Conservation (phyloP, 768 basidiomycete genomes). For the Gloeophyllum trabeum region DNA sequence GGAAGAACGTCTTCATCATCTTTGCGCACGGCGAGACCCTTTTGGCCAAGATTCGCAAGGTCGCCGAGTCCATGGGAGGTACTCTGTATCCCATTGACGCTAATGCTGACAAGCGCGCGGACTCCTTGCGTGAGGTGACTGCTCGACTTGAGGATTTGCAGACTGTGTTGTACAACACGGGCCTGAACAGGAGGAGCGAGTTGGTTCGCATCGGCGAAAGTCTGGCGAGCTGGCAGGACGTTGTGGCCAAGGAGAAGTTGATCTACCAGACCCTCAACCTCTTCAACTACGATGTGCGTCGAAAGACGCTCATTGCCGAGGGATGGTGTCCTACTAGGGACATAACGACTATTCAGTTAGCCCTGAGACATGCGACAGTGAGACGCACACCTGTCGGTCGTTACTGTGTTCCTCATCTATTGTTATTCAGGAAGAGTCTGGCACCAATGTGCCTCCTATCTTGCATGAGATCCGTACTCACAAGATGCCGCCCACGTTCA, state of each 20-base stretch:
- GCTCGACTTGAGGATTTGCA: slow-evolving; percentile 86
- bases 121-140: slow-evolving; percentile 82
- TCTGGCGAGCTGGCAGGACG: slow-evolving; percentile 85
- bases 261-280: slow-evolving; percentile 94
- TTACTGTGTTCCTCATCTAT: neutral
- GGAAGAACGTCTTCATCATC: slow-evolving; percentile 99
- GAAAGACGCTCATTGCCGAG: slow-evolving; percentile 93
- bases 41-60: slow-evolving; percentile 93
- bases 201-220: slow-evolving; percentile 77
- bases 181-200: slow-evolving; percentile 70
- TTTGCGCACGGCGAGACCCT: slow-evolving; percentile 93
- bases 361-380: slow-evolving; percentile 81
- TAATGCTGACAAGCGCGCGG: slow-evolving; percentile 84
- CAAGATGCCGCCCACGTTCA: slow-evolving; percentile 92
- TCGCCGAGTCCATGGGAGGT: slow-evolving; percentile 98
- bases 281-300: slow-evolving; percentile 87
- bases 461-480: slow-evolving; percentile 80
- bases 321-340: slow-evolving; percentile 97
- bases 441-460: slow-evolving; percentile 86
- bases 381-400: slow-evolving; percentile 8
- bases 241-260: slow-evolving; percentile 90
- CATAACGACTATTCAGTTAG: slow-evolving; percentile 74
- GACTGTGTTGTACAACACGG: slow-evolving; percentile 83
- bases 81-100: slow-evolving; percentile 95
- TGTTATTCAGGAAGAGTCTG: slow-evolving; percentile 62